Conservation (phyloP, 805 yeast genomes). For the Candida argentea region DNA sequence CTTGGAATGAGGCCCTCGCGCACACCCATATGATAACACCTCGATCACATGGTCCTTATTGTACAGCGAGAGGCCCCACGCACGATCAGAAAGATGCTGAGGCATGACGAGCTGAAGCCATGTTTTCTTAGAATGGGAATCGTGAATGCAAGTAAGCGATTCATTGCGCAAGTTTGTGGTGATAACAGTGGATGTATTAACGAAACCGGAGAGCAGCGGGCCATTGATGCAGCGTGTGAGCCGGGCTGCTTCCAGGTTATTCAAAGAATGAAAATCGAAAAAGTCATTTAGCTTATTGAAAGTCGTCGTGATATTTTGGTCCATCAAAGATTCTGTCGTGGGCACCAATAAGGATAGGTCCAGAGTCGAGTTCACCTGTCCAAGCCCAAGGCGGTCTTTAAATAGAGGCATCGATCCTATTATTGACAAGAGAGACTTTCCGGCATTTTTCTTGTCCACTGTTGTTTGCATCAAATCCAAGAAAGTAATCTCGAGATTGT, state of each 20-base stretch:
- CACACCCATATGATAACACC: conserved; percentile 52
- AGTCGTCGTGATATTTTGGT: conserved; percentile 38
- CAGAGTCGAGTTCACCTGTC: conserved; percentile 11
- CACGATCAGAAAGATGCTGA: conserved; percentile 1
- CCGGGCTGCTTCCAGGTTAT: conserved; percentile 38
- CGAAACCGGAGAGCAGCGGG: conserved; percentile 2
- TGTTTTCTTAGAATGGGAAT: conserved; percentile 14
- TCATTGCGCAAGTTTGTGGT: conserved; percentile 31
- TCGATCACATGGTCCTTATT: conserved; percentile 46
- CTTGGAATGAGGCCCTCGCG: conserved; percentile 19
- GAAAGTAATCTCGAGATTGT: conserved; percentile 40
- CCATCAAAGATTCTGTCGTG: conserved; percentile 41
- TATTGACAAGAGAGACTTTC: conserved; percentile 32
- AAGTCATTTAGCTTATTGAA: conserved; percentile 40
- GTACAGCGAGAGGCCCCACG: conserved; percentile 20
- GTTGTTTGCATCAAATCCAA: conserved; percentile 48
- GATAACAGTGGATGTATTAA: conserved; percentile 29
- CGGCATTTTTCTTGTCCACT: conserved; percentile 23
- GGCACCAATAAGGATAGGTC: conserved; percentile 66
- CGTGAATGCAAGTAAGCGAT: conserved; percentile 29
- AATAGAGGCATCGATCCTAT: conserved; percentile 35
- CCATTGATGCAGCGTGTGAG: conserved; percentile 38
- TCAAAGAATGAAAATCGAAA: conserved; percentile 60
- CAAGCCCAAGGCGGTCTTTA: conserved; percentile 22
- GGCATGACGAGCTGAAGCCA: conserved; percentile 27